These are phyloP conservation scores for Teratosphaeria zuluensis DNA, from an alignment of 2,329 filamentous ascomycete genomes.

Conservation along the genomic window DNA sequence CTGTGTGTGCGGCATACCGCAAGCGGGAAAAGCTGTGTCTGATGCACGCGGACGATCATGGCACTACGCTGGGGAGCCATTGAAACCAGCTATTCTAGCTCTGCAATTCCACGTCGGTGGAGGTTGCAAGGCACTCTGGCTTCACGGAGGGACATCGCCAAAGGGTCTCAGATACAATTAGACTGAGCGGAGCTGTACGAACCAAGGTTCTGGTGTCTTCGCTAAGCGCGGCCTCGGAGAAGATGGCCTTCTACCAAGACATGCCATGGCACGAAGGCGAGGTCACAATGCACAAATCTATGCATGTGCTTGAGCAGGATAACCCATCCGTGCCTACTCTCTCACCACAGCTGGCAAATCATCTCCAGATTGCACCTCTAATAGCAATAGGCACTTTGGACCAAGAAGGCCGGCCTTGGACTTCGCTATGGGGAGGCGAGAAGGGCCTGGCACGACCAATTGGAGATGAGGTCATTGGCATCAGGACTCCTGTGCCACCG, in stretches of 20 bases:
- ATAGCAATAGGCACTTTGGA: constrained; percentile 68
- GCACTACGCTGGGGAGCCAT: no score
- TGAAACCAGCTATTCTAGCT: no score
- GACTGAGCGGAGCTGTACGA: no score
- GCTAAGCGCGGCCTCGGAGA: not conserved
- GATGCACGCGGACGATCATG: no score
- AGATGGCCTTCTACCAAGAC: constrained; percentile 36
- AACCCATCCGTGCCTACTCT: constrained; percentile 62
- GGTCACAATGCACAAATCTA: constrained; percentile 50
- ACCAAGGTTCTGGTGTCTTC: not conserved
- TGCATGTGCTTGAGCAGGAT: constrained; percentile 47
- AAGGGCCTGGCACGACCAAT: constrained; percentile 57
- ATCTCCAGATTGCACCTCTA: constrained; percentile 55
- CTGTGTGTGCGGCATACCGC: no score
- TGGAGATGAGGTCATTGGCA: constrained; percentile 53
- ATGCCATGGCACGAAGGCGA: constrained; percentile 58
- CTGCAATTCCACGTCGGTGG: no score
- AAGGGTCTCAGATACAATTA: no score
- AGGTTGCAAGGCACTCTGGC: no score
- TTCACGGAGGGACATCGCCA: no score
- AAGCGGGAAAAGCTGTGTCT: no score
- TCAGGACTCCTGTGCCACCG: constrained; percentile 52
- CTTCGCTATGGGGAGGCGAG: constrained; percentile 65
- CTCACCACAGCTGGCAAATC: constrained; percentile 48
- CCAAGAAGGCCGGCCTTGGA: constrained; percentile 57